Conservation (phyloP, 2,329 filamentous ascomycete species). For the Ophiostoma sp. region DNA sequence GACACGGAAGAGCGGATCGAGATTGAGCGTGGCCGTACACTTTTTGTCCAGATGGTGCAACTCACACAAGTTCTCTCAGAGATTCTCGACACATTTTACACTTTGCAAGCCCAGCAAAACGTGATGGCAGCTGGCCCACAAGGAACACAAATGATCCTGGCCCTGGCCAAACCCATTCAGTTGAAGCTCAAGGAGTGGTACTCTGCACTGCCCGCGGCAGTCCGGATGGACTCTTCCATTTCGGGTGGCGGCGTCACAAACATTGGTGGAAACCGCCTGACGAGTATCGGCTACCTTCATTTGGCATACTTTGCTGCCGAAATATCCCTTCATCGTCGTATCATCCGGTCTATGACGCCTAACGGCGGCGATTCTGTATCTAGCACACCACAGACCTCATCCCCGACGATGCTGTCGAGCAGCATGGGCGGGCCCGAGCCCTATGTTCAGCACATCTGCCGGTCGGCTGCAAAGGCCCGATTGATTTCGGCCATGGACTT, state of each 20-base stretch:
- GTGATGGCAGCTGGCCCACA: constrained; percentile 61
- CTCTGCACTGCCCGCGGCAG: constrained; percentile 55
- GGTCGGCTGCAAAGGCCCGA: constrained; percentile 86
- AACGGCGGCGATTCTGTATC: constrained; percentile 37
- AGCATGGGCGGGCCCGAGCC: constrained; percentile 53
- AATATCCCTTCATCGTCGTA: constrained; percentile 86
- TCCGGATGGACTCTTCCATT: constrained; percentile 61
- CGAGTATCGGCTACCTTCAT: constrained; percentile 71
- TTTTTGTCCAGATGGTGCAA: constrained; percentile 71
- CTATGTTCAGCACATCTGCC: constrained; percentile 87
- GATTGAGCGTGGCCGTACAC: constrained; percentile 59
- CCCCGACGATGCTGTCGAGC: constrained; percentile 22
- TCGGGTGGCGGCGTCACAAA: constrained; percentile 35
- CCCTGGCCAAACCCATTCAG: constrained; percentile 74
- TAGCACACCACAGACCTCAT: constrained; percentile 28
- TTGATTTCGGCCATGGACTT: constrained; percentile 97
- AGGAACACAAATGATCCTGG: constrained; percentile 66
- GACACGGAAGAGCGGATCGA: constrained; percentile 58
- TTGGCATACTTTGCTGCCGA: constrained; percentile 90
- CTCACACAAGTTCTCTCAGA: constrained; percentile 71
- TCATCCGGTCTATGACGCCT: constrained; percentile 70
- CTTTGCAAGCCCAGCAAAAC: constrained; percentile 66
- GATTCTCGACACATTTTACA: constrained; percentile 79
- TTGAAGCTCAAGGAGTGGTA: constrained; percentile 81
- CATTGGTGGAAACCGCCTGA: constrained; percentile 43